Evolutionary conservation across 345 rosid genomes (phyloP).

Genomic region (Xanthoceras sorbifolium): DNA sequence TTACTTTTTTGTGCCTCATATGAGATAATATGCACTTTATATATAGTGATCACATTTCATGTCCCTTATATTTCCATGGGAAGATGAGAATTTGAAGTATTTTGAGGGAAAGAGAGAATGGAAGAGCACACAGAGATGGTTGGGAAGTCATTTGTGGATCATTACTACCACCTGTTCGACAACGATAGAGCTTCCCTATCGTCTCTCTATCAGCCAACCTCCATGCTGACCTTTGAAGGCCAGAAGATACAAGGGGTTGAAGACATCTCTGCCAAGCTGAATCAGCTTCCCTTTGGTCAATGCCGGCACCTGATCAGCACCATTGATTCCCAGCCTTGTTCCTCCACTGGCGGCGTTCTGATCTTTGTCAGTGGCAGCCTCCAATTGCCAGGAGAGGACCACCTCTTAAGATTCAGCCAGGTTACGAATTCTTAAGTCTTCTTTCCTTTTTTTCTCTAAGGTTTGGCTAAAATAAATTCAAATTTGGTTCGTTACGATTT

Average conservation of each 20-base stretch:
- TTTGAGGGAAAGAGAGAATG: slow-evolving; percentile 29
- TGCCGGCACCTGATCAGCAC: slow-evolving; percentile 70
- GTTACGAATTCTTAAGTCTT: too few species aligned
- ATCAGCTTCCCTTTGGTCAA: slow-evolving; percentile 65
- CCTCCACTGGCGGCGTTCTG: slow-evolving; percentile 55
- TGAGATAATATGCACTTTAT: background rate
- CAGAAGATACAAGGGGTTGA: slow-evolving; percentile 56
- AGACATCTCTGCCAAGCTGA: slow-evolving; percentile 62
- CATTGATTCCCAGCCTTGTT: slow-evolving; percentile 72
- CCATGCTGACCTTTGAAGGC: slow-evolving; percentile 87
- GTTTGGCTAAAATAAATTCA: too few species aligned
- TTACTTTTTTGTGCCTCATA: background rate
- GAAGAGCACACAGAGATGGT: slow-evolving; percentile 62
- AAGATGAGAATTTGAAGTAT: slow-evolving; percentile 11
- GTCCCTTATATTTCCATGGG: slow-evolving; percentile 16
- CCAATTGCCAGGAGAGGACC: slow-evolving; percentile 67
- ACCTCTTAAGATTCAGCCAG: slow-evolving; percentile 76
- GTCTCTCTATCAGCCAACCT: slow-evolving; percentile 59
- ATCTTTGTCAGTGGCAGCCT: slow-evolving; percentile 84
- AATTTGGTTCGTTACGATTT: too few species aligned
- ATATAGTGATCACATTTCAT: background rate
- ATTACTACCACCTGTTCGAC: slow-evolving; percentile 76
- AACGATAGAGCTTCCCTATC: slow-evolving; percentile 51
- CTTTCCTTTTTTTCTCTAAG: too few species aligned
- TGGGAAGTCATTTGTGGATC: slow-evolving; percentile 76